Evolutionary conservation across 1,284 basidiomycete species (phyloP), one percentile per base, ranked within the genome.

Genomic region (Omphalotus olearius): DNA sequence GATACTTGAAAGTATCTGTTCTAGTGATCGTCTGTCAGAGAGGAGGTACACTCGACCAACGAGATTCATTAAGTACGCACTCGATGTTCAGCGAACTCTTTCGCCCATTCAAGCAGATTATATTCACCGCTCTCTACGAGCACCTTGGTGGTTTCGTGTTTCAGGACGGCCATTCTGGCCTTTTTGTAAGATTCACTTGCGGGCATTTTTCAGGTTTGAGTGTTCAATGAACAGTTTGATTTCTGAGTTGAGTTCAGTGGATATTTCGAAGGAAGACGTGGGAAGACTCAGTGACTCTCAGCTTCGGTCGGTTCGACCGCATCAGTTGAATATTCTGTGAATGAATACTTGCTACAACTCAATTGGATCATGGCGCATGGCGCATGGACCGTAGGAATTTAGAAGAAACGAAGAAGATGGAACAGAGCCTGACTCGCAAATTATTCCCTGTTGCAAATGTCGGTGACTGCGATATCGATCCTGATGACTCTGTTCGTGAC

Each of bases 401-500:
- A n/a, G 4, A 7, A 20, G 42, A 43, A 20, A 25, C 23, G 42
- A 23, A 23, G 23, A 23, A 23, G 23, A 23, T 3, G 23, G 23
- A 23, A 23, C 5, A 23, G 2, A n/a, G n/a, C n/a, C n/a, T n/a
- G n/a, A 23, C 23, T 23, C 23, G 23, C 23, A 23, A 23, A 23
- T 23, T n/a, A 23, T 23, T n/a, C n/a, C n/a, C n/a, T n/a, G n/a
- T n/a, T n/a, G n/a, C n/a, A n/a, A n/a, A n/a, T n/a, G n/a, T n/a
- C n/a, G n/a, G n/a, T n/a, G n/a, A 23, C 23, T 23, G 23, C 5
- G 16, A 17, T 41, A 16, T 7, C 28, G 13, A 43, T 9, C 17
- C 13, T 13, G 4, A 25, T 43, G 16, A 43, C 23, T 26, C 11
- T 26, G 18, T 80, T 55, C 80, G 79, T 66, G 70, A 75, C 53